Percentiles rank a stretch among this genome's conserved stretches.
Evolutionary conservation across 768 basidiomycete species (phyloP).

Genomic region (Trametes elegans): DNA sequence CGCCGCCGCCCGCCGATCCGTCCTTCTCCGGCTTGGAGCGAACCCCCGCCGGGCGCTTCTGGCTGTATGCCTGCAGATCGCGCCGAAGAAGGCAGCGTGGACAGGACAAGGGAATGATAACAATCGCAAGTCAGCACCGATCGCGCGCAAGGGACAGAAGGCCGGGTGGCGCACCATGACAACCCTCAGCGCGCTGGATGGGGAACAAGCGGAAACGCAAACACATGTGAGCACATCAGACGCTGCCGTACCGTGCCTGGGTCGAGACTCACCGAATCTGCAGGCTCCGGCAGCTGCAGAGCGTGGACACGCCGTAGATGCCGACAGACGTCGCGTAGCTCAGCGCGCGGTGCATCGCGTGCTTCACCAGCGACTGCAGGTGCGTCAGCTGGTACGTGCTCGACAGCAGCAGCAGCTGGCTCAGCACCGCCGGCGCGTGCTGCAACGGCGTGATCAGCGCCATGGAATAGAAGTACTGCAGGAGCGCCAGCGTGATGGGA

Average conservation of each 20-base stretch:
- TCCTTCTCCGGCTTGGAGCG: slow-evolving; percentile 51
- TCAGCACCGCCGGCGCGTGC: slow-evolving; percentile 85
- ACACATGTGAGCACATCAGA: background rate
- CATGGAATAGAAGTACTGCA: slow-evolving; percentile 93
- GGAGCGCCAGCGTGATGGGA: slow-evolving; percentile 80
- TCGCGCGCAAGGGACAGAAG: slow-evolving; percentile 1
- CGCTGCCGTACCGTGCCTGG: slow-evolving; percentile 7
- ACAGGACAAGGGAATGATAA: background rate
- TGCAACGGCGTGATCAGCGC: slow-evolving; percentile 88
- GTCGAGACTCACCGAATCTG: slow-evolving; percentile 69
- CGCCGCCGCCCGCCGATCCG: slow-evolving; percentile 25
- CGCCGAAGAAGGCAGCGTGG: background rate
- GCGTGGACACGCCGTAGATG: slow-evolving; percentile 92
- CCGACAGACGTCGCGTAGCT: slow-evolving; percentile 85
- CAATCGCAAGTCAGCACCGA: slow-evolving; percentile 1
- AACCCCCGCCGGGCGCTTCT: slow-evolving; percentile 60
- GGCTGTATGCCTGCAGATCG: slow-evolving; percentile 65
- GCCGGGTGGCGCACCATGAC: slow-evolving; percentile 62
- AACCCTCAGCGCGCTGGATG: slow-evolving; percentile 67
- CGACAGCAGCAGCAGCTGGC: slow-evolving; percentile 80
- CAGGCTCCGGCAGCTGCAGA: slow-evolving; percentile 84
- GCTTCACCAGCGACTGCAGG: slow-evolving; percentile 78
- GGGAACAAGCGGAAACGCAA: background rate
- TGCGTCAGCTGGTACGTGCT: slow-evolving; percentile 80
- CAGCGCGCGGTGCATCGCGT: slow-evolving; percentile 89